Evolutionary conservation across 257 asterid genomes (phyloP), one percentile per base, ranked within the genome.

Genomic region (Cynanchum wilfordii): DNA sequence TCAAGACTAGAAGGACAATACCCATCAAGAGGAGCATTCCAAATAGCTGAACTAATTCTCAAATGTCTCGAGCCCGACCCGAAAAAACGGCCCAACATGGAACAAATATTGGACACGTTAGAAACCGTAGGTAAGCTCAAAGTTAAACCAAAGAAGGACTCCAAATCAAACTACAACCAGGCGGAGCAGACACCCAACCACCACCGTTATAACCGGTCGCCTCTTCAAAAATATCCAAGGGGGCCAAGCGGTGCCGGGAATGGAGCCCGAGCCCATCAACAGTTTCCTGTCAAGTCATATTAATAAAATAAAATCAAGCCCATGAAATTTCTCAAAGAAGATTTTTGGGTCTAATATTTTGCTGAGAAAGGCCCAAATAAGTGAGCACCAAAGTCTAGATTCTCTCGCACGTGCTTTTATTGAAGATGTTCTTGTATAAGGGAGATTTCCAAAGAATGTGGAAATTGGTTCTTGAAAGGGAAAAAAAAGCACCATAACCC

Each of bases 51-150:
- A 51, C 85, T 89, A 7, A 78, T 88, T 50, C 51, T 84, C 2
- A 70, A 73, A 22, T 93, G 97, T n/a, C 68, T 93, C 15, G 96
- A 91, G 59, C 80, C 81, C 45, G 96, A 91, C 72, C 98, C 90
- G 0, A 91, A 88, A 69, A 27, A 27, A 4, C 80, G 98, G 67
- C 98, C 98, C 33, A 38, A 77, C 29, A 91, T 89, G 97, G 87
- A 80, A 36, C 60, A 59, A 12, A 88, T 91, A 24, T 73, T 86
- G 78, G 82, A 68, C 2, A 54, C 40, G 19, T 76, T 93, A 72
- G 87, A 84, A 70, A 24, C 74, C 24, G 79, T 88, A 24, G 73
- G 80, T 1, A 24, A 0, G 45, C 80, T 90, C 27, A 70, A 72
- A 20, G 70, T 73, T 65, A 84, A 69, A 66, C 76, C 82, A 25